phyloP scores from a whole-genome alignment of 805 yeast species.

The Candida tallmaniae region DNA sequence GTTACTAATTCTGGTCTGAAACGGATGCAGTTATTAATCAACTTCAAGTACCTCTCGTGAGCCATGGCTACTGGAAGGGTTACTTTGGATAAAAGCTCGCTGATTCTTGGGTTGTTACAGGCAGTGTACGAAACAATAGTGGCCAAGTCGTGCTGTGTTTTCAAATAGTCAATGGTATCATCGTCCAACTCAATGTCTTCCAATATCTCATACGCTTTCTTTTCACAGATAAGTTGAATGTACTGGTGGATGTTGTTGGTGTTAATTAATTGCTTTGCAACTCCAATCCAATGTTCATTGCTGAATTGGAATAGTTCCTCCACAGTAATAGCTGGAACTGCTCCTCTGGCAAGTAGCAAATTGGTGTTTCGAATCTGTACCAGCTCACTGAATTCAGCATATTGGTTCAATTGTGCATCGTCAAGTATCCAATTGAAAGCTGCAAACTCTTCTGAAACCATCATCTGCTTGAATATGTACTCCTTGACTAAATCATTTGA shows the following conservation, averaged over 20 bases:
- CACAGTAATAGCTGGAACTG: constrained; percentile 2
- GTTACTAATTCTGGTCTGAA: constrained; percentile 1
- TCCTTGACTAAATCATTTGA: constrained; percentile 2
- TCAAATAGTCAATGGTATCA: constrained; percentile 2
- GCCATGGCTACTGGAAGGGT: not conserved
- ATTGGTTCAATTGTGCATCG: constrained; percentile 8
- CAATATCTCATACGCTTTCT: constrained; percentile 3
- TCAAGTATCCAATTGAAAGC: constrained; percentile 10
- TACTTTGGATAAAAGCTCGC: not conserved
- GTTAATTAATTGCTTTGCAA: constrained; percentile 7
- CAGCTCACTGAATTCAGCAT: constrained; percentile 5
- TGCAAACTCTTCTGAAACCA: not conserved
- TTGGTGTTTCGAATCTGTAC: constrained; percentile 6
- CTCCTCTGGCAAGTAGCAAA: constrained; percentile 1
- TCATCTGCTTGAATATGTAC: constrained; percentile 6
- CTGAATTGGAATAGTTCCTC: constrained; percentile 7
- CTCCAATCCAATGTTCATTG: not conserved
- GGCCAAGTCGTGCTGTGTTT: not conserved
- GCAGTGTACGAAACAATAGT: constrained; percentile 1
- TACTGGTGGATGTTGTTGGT: constrained; percentile 1
- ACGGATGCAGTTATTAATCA: constrained; percentile 3
- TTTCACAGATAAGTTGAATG: constrained; percentile 4
- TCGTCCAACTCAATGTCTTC: constrained; percentile 7
- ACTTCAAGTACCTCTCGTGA: constrained; percentile 1
- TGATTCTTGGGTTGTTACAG: not conserved